These are phyloP conservation scores for Ceratocystis huliohia DNA, from an alignment of 2,329 filamentous ascomycete species.

Conservation along the genomic window DNA sequence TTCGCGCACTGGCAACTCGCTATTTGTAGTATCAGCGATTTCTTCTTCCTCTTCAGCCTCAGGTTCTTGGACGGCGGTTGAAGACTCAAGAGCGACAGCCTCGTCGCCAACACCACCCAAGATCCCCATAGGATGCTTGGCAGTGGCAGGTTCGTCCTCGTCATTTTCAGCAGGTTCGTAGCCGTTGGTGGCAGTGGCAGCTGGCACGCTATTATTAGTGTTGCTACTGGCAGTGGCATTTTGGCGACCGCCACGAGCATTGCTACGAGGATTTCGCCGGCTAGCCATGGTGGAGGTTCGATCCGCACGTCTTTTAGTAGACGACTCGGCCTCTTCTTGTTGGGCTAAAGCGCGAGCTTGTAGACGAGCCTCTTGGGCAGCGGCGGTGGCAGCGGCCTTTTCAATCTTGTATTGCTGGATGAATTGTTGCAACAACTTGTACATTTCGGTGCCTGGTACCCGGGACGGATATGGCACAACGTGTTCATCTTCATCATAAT, in stretches of 20 bases:
- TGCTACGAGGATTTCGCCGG: slow-evolving; percentile 33
- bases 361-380: slow-evolving; percentile 20
- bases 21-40: slow-evolving; percentile 2
- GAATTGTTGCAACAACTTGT: slow-evolving; percentile 28
- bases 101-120: slow-evolving; percentile 24
- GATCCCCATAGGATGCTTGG: slow-evolving; percentile 26
- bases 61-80: slow-evolving; percentile 19
- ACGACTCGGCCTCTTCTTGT: slow-evolving; percentile 13
- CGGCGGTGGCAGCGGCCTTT: slow-evolving; percentile 25
- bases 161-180: slow-evolving; percentile 22
- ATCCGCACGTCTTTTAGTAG: slow-evolving; percentile 19
- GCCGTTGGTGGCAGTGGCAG: slow-evolving; percentile 13
- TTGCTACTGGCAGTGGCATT: slow-evolving; percentile 24
- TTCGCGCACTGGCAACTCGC: slow-evolving; percentile 28
- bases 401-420: slow-evolving; percentile 28
- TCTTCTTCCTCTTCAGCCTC: slow-evolving; percentile 19
- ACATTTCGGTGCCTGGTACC: slow-evolving; percentile 34
- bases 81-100: slow-evolving; percentile 18
- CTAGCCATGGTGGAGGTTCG: slow-evolving; percentile 25
- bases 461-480: slow-evolving; percentile 36
- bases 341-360: slow-evolving; percentile 16
- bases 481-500: slow-evolving; percentile 30
- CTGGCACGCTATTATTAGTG: slow-evolving; percentile 19
- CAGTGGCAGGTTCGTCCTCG: slow-evolving; percentile 18
- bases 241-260: slow-evolving; percentile 22